Conservation (phyloP, 768 basidiomycete genomes). For the Lentinula edodes region DNA sequence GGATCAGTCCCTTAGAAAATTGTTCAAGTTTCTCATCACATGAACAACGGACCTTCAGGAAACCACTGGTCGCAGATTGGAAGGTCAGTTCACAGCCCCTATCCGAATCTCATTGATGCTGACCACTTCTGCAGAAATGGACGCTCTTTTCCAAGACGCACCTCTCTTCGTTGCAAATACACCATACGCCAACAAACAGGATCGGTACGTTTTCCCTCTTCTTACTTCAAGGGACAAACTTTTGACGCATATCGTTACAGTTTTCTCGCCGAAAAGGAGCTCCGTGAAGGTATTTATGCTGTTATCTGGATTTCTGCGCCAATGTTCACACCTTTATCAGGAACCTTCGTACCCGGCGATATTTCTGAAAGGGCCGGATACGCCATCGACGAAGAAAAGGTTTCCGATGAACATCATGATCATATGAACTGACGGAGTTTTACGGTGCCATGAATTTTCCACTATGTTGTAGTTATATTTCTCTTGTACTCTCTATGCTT, state of each 20-base stretch:
- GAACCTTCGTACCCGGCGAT: constrained; percentile 22
- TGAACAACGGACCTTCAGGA: constrained; percentile 19
- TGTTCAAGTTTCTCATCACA: background rate
- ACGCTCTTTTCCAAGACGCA: constrained; percentile 31
- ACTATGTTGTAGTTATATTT: background rate
- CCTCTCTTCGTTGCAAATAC: constrained; percentile 34
- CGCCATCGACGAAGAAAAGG: background rate
- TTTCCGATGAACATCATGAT: background rate
- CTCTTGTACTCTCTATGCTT: background rate
- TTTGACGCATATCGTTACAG: background rate
- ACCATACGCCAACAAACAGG: constrained; percentile 27
- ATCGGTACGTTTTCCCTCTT: constrained; percentile 16
- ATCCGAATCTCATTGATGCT: background rate
- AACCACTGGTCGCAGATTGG: constrained; percentile 37
- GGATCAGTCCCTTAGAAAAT: background rate
- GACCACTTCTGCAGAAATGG: constrained; percentile 29
- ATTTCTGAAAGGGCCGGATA: constrained; percentile 18
- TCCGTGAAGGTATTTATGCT: constrained; percentile 27
- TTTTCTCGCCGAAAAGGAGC: constrained; percentile 26
- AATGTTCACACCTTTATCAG: constrained; percentile 13
- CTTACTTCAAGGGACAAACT: background rate
- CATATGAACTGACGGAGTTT: background rate
- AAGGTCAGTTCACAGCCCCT: constrained; percentile 8
- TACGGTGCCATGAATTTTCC: background rate
- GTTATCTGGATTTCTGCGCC: background rate